Percentiles rank a stretch among this genome's conserved stretches.
phyloP scores from a whole-genome alignment of 148 eudicot species.

The Bassia scoparia region DNA sequence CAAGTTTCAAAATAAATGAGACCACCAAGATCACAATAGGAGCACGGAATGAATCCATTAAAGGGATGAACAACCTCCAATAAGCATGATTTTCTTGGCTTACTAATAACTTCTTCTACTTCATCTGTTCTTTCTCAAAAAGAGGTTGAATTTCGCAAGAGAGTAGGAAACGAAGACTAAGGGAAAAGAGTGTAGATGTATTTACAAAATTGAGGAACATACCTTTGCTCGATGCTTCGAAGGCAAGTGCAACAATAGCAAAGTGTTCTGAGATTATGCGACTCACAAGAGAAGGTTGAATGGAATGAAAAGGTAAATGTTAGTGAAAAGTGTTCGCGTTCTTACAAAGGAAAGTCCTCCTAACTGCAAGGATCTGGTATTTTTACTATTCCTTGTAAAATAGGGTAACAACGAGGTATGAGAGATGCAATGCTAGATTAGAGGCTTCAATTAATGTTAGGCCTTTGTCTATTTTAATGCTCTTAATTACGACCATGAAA shows the following conservation, averaged over 20 bases:
- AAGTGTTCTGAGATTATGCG: not conserved
- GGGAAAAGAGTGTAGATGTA: too few species aligned
- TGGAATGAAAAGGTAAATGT: not conserved
- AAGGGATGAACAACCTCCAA: too few species aligned
- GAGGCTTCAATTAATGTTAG: not conserved
- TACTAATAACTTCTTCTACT: too few species aligned
- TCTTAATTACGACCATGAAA: not conserved
- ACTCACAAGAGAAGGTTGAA: not conserved
- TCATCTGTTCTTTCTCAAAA: too few species aligned
- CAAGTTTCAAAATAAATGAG: not conserved
- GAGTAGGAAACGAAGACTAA: too few species aligned
- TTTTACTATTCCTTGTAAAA: not conserved
- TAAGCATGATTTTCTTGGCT: too few species aligned
- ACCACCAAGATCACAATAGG: not conserved
- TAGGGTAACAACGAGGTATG: not conserved
- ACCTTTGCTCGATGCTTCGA: not conserved
- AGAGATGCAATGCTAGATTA: not conserved
- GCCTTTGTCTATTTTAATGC: not conserved
- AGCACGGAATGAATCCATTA: not conserved
- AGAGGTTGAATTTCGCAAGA: too few species aligned
- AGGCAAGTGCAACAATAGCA: not conserved
- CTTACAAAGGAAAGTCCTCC: not conserved
- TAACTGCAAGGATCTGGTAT: not conserved
- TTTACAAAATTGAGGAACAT: too few species aligned
- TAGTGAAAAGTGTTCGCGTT: not conserved